Conservation (phyloP, 805 yeast species). For the Blastobotrys attinorum region DNA sequence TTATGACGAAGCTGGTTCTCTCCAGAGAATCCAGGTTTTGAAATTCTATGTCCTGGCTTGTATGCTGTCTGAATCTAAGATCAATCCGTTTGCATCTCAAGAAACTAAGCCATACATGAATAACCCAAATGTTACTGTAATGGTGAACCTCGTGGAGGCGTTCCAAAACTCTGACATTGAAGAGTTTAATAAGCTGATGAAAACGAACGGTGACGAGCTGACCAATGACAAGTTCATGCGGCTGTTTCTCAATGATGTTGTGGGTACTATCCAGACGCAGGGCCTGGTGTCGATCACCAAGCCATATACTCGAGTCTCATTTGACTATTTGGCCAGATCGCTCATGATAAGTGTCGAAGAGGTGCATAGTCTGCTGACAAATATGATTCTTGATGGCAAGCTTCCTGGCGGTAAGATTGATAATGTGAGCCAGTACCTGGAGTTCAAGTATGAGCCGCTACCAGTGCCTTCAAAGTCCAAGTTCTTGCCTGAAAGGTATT, state of each 20-base stretch:
- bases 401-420: constrained; percentile 25
- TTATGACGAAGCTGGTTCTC: constrained; percentile 61
- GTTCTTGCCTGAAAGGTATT: background rate
- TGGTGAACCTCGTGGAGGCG: constrained; percentile 30
- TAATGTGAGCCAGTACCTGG: constrained; percentile 10
- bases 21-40: constrained; percentile 48
- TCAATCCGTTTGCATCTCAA: constrained; percentile 66
- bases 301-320: constrained; percentile 26
- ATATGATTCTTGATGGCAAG: constrained; percentile 24
- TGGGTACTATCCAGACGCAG: constrained; percentile 21
- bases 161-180: constrained; percentile 24
- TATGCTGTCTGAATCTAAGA: constrained; percentile 46
- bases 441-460: constrained; percentile 1
- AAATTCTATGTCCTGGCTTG: constrained; percentile 56
- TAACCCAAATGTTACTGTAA: constrained; percentile 24
- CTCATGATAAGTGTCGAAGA: constrained; percentile 16
- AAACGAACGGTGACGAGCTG: constrained; percentile 10
- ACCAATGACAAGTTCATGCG: constrained; percentile 12
- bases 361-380: constrained; percentile 18
- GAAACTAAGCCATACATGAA: constrained; percentile 51
- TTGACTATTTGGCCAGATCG: constrained; percentile 20
- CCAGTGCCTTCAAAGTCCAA: background rate
- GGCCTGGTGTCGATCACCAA: constrained; percentile 23
- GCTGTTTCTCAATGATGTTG: constrained; percentile 19
- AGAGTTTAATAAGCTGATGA: constrained; percentile 16